These are phyloP conservation scores for Millerozyma acaciae DNA, from an alignment of 805 yeast genomes.

Conservation along the genomic window DNA sequence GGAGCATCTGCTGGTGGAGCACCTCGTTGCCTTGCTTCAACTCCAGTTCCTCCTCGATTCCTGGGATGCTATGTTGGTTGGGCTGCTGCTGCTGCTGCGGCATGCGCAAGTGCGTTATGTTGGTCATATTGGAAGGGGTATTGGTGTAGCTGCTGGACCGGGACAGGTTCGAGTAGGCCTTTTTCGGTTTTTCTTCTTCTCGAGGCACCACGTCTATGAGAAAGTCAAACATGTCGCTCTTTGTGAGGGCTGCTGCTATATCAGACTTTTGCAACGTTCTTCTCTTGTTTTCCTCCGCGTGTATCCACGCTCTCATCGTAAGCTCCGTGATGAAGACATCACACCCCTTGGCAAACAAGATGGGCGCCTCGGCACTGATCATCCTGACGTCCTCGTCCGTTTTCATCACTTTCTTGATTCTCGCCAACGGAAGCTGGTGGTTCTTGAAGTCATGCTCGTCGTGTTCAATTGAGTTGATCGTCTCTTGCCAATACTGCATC, in stretches of 20 bases:
- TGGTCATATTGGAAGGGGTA: slow-evolving; percentile 5
- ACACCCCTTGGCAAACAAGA: slow-evolving; percentile 95
- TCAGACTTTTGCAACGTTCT: slow-evolving; percentile 92
- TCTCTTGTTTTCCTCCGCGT: slow-evolving; percentile 94
- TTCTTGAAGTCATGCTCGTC: slow-evolving; percentile 89
- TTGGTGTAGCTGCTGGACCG: slow-evolving; percentile 17
- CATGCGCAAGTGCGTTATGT: neutral
- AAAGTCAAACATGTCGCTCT: slow-evolving; percentile 96
- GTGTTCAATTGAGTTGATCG: slow-evolving; percentile 84
- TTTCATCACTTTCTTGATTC: slow-evolving; percentile 96
- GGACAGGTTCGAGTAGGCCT: slow-evolving; percentile 19
- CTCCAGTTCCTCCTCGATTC: neutral
- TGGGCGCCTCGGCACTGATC: slow-evolving; percentile 99
- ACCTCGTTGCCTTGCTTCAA: slow-evolving; percentile 3
- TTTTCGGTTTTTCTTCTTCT: slow-evolving; percentile 66
- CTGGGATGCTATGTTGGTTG: slow-evolving; percentile 3
- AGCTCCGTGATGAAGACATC: slow-evolving; percentile 95
- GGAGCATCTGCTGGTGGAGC: slow-evolving; percentile 17
- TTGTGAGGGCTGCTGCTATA: slow-evolving; percentile 91
- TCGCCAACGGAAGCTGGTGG: slow-evolving; percentile 91
- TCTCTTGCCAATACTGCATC: slow-evolving; percentile 97
- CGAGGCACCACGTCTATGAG: slow-evolving; percentile 94
- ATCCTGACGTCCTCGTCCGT: slow-evolving; percentile 95
- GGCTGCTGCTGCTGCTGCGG: slow-evolving; percentile 5
- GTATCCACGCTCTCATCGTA: slow-evolving; percentile 99